These are phyloP conservation scores for Ogataea corticis DNA, from an alignment of 805 yeast genomes.

Conservation along the genomic window DNA sequence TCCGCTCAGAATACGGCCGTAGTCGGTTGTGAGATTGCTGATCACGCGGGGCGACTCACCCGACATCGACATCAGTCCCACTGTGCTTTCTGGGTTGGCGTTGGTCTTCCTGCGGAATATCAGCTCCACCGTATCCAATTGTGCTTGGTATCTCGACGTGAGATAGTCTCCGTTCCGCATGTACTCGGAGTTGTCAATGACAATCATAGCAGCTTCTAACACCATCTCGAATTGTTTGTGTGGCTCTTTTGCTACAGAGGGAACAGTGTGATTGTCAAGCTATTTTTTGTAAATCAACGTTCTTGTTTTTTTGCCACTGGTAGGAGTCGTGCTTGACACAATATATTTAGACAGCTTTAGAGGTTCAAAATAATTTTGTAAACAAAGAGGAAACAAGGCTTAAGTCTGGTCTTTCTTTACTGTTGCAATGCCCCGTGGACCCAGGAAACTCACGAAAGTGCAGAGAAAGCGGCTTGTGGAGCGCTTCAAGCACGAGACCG, in stretches of 20 bases:
- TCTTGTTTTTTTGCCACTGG: slow-evolving; percentile 21
- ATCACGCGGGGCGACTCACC: slow-evolving; percentile 87
- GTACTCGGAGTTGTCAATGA: slow-evolving; percentile 93
- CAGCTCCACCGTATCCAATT: slow-evolving; percentile 82
- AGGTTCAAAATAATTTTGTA: too few relatives aligned
- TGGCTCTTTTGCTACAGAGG: too few relatives aligned
- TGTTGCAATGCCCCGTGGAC: slow-evolving; percentile 2
- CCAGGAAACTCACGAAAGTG: slow-evolving; percentile 27
- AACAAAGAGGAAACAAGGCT: background rate
- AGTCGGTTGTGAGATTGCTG: slow-evolving; percentile 83
- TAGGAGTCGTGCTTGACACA: slow-evolving; percentile 12
- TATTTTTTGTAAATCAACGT: slow-evolving; percentile 2
- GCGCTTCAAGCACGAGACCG: slow-evolving; percentile 24
- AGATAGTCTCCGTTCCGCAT: slow-evolving; percentile 95
- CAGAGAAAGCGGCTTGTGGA: slow-evolving; percentile 41
- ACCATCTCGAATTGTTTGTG: slow-evolving; percentile 55
- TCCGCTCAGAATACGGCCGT: slow-evolving; percentile 82
- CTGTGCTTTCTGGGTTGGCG: slow-evolving; percentile 91
- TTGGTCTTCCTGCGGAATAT: slow-evolving; percentile 84
- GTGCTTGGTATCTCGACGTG: slow-evolving; percentile 88
- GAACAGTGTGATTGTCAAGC: background rate
- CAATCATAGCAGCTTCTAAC: slow-evolving; percentile 93
- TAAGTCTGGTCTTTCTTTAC: too few relatives aligned
- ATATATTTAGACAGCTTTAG: background rate
- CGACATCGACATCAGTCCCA: slow-evolving; percentile 86